Evolutionary conservation across 2,329 filamentous ascomycete genomes (phyloP), one percentile per base, ranked within the genome.

Genomic region (Alternaria metachromatica): DNA sequence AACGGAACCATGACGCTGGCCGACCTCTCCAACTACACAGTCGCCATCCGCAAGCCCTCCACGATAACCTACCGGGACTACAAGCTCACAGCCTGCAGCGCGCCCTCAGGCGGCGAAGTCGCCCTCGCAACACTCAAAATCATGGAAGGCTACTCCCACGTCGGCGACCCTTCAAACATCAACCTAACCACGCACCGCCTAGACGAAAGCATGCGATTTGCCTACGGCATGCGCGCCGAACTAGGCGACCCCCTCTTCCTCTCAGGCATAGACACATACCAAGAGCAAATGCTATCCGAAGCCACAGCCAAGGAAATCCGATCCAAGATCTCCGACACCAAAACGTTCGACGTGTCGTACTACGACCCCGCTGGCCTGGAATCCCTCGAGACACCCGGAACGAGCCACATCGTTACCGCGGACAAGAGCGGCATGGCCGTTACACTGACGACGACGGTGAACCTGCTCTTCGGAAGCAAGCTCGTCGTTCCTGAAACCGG

Each of bases 161-260:
- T 95, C 51, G 89, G 88, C 18, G 81, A 88, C 2, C 80, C 82
- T 2, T 82, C 87, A 46, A 81, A 80, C 18, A 68, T 87, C 20
- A 90, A 93, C 70, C 82, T 96, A 0, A 93, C 90, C 41, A 90
- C 90, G 1, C 96, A 98, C 80, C 88, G 92, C 13, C 86, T 97
- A 68, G 89, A 93, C 74, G 96, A 98, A 83, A 91, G 94, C 12
- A 93, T 97, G 82, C 88, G 93, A 21, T 98, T 97, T 78, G 94
- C 88, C 3, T 98, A 97, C 76, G 94, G 90, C 41, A 79, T 84
- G 71, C 89, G 94, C 61, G 86, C 89, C n/a, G 85, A 90, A 26
- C 86, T 98, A 0, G 95, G 94, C 5, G 96, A 98, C 77, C 96
- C 95, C 0, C 84, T 82, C 1, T 97, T 91, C 76, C 87, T 96